Base-by-base conservation (phyloP, 1,139 yeast genomes). In the Suhomyces yuchorum region DNA sequence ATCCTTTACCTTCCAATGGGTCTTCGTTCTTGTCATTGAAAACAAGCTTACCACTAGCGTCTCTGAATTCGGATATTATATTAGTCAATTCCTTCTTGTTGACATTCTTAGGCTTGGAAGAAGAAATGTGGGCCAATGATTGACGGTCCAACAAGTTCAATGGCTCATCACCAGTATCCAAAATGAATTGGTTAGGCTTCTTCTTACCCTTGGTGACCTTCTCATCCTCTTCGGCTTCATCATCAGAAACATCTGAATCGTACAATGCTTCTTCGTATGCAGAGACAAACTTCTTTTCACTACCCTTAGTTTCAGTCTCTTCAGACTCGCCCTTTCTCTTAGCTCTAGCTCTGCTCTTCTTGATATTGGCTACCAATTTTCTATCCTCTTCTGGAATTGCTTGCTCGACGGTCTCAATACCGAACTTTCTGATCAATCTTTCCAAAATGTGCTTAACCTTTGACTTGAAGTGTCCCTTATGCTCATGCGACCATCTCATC, bases 401-500 rank as follows among this genome's bases (percentile, higher is more conserved):
- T 46, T 73, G 73, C 62, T 87, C 96, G 48, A 93, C 80, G 34
- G 74, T 80, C 34, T 91, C 97, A 54, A 82, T 80, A 15, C 99
- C 97, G 63, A 89, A 91, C 61, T 91, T 85, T 66, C 99, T 82
- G 47, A 93, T 81, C 61, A 93, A 75, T 61, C 99, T 82, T 74
- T 93, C 99, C 53, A 93, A 75, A 52, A 93, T 87, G 62, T 93
- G 97, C 71, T 90, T 90, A 38, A 93, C 95, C 68, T 89, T 92
- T 24, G 91, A 81, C 65, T 89, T 90, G 78, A 95, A 92, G 62
- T 91, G 97, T 37, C 96, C 96, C 61, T 89, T 89, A 69, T 92
- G 97, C 65, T 91, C 98, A 65, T 90, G 96, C 37, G 97, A 89
- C 96, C 98, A 92, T 56, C 84, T 84, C 80, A 93, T 77, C 59